These are phyloP conservation scores for Salix purpurea DNA, from an alignment of 345 rosid species.

Conservation along the genomic window DNA sequence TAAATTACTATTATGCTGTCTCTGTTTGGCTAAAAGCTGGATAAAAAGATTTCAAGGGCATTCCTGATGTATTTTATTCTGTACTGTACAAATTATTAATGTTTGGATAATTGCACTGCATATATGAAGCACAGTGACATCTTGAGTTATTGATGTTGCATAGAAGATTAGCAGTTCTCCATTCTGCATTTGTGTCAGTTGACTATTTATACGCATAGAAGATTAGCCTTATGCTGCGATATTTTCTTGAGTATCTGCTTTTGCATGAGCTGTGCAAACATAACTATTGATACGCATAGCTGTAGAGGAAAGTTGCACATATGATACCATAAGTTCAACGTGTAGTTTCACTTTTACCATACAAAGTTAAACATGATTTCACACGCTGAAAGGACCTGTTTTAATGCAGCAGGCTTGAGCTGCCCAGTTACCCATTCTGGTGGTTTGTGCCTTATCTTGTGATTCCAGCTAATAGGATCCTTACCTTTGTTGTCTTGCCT, in stretches of 20 bases:
- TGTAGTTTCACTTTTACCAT: neutral
- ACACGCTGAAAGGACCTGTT: constrained; percentile 4
- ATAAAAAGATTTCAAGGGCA: neutral
- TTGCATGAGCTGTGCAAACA: neutral
- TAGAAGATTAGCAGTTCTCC: neutral
- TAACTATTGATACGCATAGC: neutral
- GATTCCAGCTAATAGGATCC: neutral
- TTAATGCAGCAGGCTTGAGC: neutral
- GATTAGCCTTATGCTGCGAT: neutral
- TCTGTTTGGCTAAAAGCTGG: neutral
- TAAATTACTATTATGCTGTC: neutral
- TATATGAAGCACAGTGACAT: neutral
- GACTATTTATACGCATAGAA: neutral
- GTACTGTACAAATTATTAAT: neutral
- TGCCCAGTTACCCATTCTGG: neutral
- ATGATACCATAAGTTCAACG: neutral
- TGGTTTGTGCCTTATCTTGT: neutral
- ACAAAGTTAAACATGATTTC: neutral
- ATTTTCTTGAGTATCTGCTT: neutral
- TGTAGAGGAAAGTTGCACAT: neutral
- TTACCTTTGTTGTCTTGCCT: neutral
- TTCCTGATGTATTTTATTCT: neutral
- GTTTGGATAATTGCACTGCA: neutral
- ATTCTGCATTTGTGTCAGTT: neutral
- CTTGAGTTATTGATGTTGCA: neutral